Base-by-base conservation (phyloP, 2,329 filamentous ascomycete genomes). In the Alternaria arborescens region DNA sequence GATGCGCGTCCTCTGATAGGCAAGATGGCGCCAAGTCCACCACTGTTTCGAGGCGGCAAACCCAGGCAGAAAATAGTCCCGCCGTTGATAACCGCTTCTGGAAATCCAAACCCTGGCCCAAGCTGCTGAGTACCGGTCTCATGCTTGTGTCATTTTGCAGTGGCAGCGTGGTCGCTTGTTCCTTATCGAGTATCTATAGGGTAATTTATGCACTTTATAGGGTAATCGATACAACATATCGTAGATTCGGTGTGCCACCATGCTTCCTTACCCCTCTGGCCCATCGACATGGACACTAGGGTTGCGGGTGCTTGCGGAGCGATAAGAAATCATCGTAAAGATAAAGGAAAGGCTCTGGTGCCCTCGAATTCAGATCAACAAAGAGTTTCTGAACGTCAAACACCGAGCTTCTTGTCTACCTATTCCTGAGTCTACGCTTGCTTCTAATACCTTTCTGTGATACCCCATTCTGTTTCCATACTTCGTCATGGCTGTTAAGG, bases 111-210 rank as follows among this genome's bases (percentile, higher is more conserved):
- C 72, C 72, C 66, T 63, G 51, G 60, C 64, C 65, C 56, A 51
- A 59, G 18, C 57, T 52, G 52, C 52, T 55, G 52, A 65, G 53
- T 57, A 67, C 55, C 60, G 60, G 64, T 61, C 66, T 57, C 61
- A 60, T 68, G 66, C 61, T 66, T 60, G 64, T 71, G 69, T 73
- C 71, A 70, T 72, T 65, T 60, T 62, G 62, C 61, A 59, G 65
- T 66, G 60, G 62, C 60, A 59, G 53, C 58, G 62, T 56, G 56
- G 52, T 55, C 61, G 66, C 56, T 63, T 64, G 57, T 55, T 44
- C 64, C 69, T 71, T 73, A 74, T 73, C 69, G 69, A 67, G 62
- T 68, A 70, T 61, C 60, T 75, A 75, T 75, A 70, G 73, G 73
- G 72, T 76, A 76, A 77, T 73, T 64, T 36, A 16, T 53, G 51